Base-by-base conservation (phyloP, 2,329 filamentous ascomycete genomes). In the Diaporthe longicolla region DNA sequence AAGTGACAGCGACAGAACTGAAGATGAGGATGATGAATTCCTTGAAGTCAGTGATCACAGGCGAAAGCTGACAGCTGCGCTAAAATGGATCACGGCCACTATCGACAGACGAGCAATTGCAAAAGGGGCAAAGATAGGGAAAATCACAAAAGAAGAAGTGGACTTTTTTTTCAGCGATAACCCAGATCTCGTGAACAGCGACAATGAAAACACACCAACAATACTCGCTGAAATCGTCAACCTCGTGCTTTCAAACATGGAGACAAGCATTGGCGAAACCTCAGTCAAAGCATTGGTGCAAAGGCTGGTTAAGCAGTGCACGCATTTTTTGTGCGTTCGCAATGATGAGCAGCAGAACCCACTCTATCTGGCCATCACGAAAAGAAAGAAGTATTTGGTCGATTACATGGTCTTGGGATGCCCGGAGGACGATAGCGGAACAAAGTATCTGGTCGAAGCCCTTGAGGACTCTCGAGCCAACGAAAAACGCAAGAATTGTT, bases 91-190 rank as follows among this genome's bases (percentile, higher is more conserved):
- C 35, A 21, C 3, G 3, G 2, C 29, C 17, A 4, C 7, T 3
- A 24, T 61, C n/a, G 3, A 17, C 0, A 19, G 11, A 21, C 32
- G 15, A 37, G 9, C 4, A 37, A 43, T n/a, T 4, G 13, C 0
- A 43, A 1, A 21, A 9, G 21, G 4, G 58, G 11, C 8, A 5
- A n/a, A 24, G 50, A 69, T 55, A 8, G 17, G 3, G 1, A 26
- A 40, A 17, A 37, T 69, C 35, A 69, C 65, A 13, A 35, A 69
- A 32, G 35, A 43, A 32, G 65, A 69, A n/a, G 65, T 55, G 21
- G 17, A 57, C 15, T 8, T 21, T 5, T 32, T 69, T 32, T 43
- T 69, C 24, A 0, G 17, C 0, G 15, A 3, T 7, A 43, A 26
- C 11, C 1, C n/a, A 3, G 10, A 43, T 32, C 7, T 69, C 6